Evolutionary conservation across 345 rosid genomes (phyloP), one percentile per base, ranked within the genome.

Genomic region (Eucalyptus globulus): DNA sequence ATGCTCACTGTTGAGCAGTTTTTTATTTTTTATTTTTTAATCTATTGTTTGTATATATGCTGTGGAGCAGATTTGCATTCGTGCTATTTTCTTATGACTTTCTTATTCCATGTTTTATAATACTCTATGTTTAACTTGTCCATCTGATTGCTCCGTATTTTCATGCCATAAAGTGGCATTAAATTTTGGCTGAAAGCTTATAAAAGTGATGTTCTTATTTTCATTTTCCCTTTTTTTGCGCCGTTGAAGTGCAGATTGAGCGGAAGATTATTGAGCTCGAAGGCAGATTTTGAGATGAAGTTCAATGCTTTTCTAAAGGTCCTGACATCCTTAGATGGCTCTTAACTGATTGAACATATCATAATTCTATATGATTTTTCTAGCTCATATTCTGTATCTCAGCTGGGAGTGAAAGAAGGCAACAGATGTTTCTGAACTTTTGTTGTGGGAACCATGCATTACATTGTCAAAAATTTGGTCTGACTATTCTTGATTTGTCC

Each of bases 191-290:
- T 72, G 83, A 37, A 72, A 72, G 45, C 45, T 37, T 72, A 37
- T 37, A 72, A 43, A 37, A 72, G 45, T 37, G 45, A 65, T 86
- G 40, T 65, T 58, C 27, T 65, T 58, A 43, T 87, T 34, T 80
- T 29, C 51, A 21, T 90, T 65, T 10, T 29, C 40, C 27, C 11
- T 69, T 62, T 49, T 29, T 44, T 21, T 83, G 76, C 1, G 21
- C 29, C 16, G 9, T 89, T 88, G 81, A 89, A 88, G 40, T 89
- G 89, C 89, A 88, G 91, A 91, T 89, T 89, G 92, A 91, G 67
- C 86, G 91, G 87, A 88, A 58, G 87, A 88, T 91, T 69, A 88
- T 91, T 88, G 92, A 91, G 88, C 89, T 91, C 26, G 87, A 89
- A 58, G 69, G 19, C 15, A 58, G 87, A 50, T 44, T 44, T 45